A percentile compares a stretch with the other conserved stretches of the same genome.
Evolutionary conservation across 2,329 filamentous ascomycete species (phyloP).

Genomic region (Ophiognomonia clavigignenti-juglandacearum): DNA sequence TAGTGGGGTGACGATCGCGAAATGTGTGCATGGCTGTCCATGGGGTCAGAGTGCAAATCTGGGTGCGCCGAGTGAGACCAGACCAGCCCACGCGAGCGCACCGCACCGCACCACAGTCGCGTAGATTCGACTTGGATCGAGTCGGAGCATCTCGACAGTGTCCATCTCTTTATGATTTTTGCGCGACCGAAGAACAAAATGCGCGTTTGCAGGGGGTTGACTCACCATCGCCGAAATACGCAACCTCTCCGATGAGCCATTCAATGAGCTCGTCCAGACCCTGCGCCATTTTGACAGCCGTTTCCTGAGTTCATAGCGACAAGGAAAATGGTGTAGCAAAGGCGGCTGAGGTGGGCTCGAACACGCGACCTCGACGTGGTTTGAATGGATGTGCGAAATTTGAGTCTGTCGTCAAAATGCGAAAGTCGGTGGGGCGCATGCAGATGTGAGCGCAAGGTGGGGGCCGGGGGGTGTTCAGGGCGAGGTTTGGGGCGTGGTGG

Average conservation of each 20-base stretch:
- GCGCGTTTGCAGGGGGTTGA: constrained; percentile 10
- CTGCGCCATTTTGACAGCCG: constrained; percentile 27
- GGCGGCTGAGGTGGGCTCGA: constrained; percentile 18
- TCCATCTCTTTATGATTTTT: not conserved
- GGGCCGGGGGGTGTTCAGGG: too few relatives aligned
- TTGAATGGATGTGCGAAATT: constrained; percentile 10
- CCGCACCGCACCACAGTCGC: too few relatives aligned
- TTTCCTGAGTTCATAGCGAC: constrained; percentile 17
- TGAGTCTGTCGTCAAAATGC: constrained; percentile 1
- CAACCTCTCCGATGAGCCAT: constrained; percentile 38
- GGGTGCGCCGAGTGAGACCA: too few relatives aligned
- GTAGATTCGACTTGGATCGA: not conserved
- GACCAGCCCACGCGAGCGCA: not conserved
- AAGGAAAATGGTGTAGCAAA: constrained; percentile 18
- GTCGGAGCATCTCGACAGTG: not conserved
- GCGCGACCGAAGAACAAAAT: not conserved
- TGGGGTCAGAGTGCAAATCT: too few relatives aligned
- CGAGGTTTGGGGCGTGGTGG: too few relatives aligned
- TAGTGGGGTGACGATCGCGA: too few relatives aligned
- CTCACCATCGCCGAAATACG: constrained; percentile 39
- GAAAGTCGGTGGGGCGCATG: too few relatives aligned
- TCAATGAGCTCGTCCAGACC: constrained; percentile 42
- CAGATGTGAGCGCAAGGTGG: too few relatives aligned
- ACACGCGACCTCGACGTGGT: constrained; percentile 14
- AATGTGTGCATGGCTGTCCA: too few relatives aligned